phyloP scores from a whole-genome alignment of 768 basidiomycete genomes.

The Filobasidium floriforme region DNA sequence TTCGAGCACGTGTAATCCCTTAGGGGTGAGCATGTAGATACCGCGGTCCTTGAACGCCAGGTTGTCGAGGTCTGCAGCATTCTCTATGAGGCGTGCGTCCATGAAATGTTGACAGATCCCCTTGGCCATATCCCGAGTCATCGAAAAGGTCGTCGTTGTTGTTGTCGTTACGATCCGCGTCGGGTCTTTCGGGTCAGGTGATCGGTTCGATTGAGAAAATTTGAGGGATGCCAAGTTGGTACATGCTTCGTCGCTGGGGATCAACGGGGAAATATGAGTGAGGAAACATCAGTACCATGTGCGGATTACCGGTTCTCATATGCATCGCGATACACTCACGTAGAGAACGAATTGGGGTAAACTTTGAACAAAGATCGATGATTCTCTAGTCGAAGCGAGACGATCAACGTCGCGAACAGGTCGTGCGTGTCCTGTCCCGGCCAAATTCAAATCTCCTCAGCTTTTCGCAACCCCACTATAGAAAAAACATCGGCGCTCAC shows the following conservation, averaged over 20 bases:
- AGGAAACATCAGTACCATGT: slow-evolving; percentile 13
- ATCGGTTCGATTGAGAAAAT: slow-evolving; percentile 97
- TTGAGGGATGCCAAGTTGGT: slow-evolving; percentile 88
- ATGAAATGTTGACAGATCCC: slow-evolving; percentile 99
- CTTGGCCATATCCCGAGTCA: slow-evolving; percentile 99
- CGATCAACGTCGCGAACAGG: slow-evolving; percentile 91
- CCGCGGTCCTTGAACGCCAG: slow-evolving; percentile 96
- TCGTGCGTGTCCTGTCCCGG: slow-evolving; percentile 84
- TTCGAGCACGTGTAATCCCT: slow-evolving; percentile 95
- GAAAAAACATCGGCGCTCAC: slow-evolving; percentile 45
- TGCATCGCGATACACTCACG: slow-evolving; percentile 56
- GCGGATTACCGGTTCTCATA: background rate
- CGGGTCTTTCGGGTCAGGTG: slow-evolving; percentile 95
- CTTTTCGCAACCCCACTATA: background rate
- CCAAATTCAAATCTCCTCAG: background rate
- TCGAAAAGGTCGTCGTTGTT: slow-evolving; percentile 97
- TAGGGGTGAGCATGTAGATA: slow-evolving; percentile 89
- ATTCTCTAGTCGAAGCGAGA: slow-evolving; percentile 76
- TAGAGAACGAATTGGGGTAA: slow-evolving; percentile 89
- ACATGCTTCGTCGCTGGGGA: slow-evolving; percentile 78
- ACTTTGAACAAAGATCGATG: slow-evolving; percentile 96
- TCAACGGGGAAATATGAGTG: too few species aligned
- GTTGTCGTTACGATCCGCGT: slow-evolving; percentile 97
- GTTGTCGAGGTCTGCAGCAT: slow-evolving; percentile 79
- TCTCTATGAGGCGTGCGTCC: slow-evolving; percentile 96